Base-by-base conservation (phyloP, 2,329 filamentous ascomycete species). In the Ceratocystis smalleyi region DNA sequence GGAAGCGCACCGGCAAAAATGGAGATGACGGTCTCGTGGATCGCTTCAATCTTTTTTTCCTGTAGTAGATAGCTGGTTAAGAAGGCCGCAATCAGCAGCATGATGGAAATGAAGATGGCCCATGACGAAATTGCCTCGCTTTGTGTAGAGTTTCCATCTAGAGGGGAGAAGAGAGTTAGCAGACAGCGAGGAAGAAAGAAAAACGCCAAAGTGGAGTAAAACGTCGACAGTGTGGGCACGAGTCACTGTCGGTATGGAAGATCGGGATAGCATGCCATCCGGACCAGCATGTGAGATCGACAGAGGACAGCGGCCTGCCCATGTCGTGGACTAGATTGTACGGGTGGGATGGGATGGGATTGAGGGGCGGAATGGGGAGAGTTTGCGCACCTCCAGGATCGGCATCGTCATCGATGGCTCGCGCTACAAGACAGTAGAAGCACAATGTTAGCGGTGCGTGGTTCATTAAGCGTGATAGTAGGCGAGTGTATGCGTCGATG, bases 1-100 rank as follows among this genome's bases (percentile, higher is more conserved):
- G 68, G 2, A 35, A 49, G 66, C 74, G 63, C 76, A 91, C 91
- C 91, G 65, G 91, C 91, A 77, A 99, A 97, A 73, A 99, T 99
- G 67, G 92, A 97, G 68, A 99, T 85, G 70, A 97, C 94, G 1
- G 94, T 99, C 78, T 99, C 94, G 75, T 99, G 94, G 64, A 99
- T 87, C 32, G 94, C 94, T 71, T 96, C 94, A 65, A 99, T 91
- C 77, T 95, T 96, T 76, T 89, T 91, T 77, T 94, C 89, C 76
- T 97, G 92, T 67, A 99, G 82, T 69, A 95, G 87, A 77, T 99
- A 99, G 79, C 91, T 96, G 55, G 91, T 95, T 75, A 97, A 95
- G 70, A 99, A 89, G 68, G 94, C 92, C 69, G 88, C 83, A 69
- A 97, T 96, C 71, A 99, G 85, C 70, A 99, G 84, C 77, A 90